These are phyloP conservation scores for Salix viminalis DNA, from an alignment of 345 rosid species.

Conservation along the genomic window DNA sequence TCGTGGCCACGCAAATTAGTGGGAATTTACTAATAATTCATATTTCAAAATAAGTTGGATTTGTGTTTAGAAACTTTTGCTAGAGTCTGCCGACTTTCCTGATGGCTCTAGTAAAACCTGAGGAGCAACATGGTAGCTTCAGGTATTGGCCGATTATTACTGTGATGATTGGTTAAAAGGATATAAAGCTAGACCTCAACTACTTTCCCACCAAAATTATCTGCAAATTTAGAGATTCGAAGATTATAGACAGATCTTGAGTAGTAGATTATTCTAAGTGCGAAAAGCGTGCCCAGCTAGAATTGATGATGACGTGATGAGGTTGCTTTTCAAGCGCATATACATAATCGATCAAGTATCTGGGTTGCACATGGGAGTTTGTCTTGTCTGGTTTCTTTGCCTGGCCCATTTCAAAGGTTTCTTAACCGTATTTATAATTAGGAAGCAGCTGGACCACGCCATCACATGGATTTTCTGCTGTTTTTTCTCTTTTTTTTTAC, in stretches of 20 bases:
- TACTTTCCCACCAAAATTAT: neutral
- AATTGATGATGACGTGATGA: neutral
- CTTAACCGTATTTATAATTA: slow-evolving; percentile 14
- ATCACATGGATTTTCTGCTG: neutral
- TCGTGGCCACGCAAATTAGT: too few species aligned
- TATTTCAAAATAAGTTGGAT: too few species aligned
- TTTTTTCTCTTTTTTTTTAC: too few species aligned
- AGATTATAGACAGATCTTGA: neutral
- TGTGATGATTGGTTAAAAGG: too few species aligned
- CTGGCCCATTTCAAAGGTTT: slow-evolving; percentile 8
- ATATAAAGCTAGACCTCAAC: neutral
- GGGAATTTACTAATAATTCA: too few species aligned
- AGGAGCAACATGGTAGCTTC: too few species aligned
- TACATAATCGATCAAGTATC: neutral
- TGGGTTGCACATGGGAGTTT: slow-evolving; percentile 23
- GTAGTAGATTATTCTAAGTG: neutral
- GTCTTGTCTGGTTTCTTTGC: slow-evolving; percentile 5
- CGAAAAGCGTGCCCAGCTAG: neutral
- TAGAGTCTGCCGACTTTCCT: too few species aligned
- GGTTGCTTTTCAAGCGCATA: neutral
- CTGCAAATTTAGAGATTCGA: neutral
- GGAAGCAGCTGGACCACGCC: slow-evolving; percentile 33
- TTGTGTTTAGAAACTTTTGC: too few species aligned
- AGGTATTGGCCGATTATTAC: too few species aligned
- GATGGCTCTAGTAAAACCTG: too few species aligned